phyloP scores from a whole-genome alignment of 345 rosid species.

The Populus euphratica region DNA sequence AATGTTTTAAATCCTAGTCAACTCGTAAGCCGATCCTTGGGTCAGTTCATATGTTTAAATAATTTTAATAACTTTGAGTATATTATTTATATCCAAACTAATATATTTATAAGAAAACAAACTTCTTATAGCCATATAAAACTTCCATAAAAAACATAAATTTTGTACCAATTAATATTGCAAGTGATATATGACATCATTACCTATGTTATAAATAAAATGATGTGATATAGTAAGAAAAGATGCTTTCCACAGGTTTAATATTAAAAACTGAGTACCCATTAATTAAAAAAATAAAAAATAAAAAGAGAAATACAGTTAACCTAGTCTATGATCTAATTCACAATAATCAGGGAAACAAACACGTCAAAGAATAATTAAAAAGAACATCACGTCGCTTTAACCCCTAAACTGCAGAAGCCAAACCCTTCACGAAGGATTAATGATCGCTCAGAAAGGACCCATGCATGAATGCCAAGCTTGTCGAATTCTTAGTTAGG shows the following conservation, averaged over 20 bases:
- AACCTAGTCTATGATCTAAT: background rate
- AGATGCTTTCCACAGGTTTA: background rate
- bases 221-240: no score
- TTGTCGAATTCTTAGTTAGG: background rate
- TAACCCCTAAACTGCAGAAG: background rate
- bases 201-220: no score
- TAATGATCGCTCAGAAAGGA: background rate
- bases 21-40: accelerated
- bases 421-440: background rate
- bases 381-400: background rate
- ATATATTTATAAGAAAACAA: no score
- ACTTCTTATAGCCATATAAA: no score
- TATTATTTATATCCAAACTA: no score
- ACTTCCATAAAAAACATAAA: no score
- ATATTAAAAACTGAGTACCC: background rate
- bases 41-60: no score
- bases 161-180: no score
- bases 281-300: no score
- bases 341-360: background rate
- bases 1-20: no score
- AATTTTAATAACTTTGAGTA: no score
- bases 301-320: background rate
- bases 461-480: background rate
- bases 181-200: no score
- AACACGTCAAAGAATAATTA: background rate